A percentile compares a stretch with the other conserved stretches of the same genome.
Evolutionary conservation across 2,329 filamentous ascomycete genomes (phyloP).

Genomic region (Tolypocladium sp.): DNA sequence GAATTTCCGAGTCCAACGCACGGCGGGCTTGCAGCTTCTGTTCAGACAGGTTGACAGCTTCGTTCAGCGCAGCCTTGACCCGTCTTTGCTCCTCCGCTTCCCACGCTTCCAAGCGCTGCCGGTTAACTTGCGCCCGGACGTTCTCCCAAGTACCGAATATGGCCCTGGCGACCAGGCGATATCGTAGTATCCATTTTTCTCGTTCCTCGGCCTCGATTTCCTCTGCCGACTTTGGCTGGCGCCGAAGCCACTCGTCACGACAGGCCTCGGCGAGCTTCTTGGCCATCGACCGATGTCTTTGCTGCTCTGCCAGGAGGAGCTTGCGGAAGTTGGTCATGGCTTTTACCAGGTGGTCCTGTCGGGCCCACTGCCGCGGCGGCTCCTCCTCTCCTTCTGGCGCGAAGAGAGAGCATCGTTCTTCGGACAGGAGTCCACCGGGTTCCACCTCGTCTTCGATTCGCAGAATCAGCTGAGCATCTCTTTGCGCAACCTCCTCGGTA

Average conservation of each 20-base stretch:
- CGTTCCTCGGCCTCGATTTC: constrained; percentile 73
- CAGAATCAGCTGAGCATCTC: constrained; percentile 61
- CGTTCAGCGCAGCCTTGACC: constrained; percentile 60
- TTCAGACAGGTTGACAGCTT: constrained; percentile 64
- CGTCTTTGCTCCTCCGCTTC: constrained; percentile 55
- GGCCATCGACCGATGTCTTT: constrained; percentile 65
- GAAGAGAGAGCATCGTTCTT: constrained; percentile 61
- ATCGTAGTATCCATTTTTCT: constrained; percentile 56
- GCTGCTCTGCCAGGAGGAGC: constrained; percentile 70
- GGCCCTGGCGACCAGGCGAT: constrained; percentile 59
- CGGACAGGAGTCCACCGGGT: constrained; percentile 66
- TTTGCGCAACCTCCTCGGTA: constrained; percentile 51
- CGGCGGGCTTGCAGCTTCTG: constrained; percentile 57
- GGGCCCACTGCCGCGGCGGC: constrained; percentile 72
- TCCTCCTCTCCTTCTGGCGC: constrained; percentile 65
- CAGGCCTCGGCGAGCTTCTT: constrained; percentile 74
- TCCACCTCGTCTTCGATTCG: constrained; percentile 65
- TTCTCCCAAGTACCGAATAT: constrained; percentile 55
- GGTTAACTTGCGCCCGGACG: constrained; percentile 52
- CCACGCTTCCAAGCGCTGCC: constrained; percentile 50
- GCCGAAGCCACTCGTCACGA: constrained; percentile 63
- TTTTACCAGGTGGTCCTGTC: constrained; percentile 73
- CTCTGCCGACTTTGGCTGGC: constrained; percentile 67
- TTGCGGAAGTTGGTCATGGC: constrained; percentile 75
- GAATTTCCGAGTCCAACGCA: constrained; percentile 43